These are phyloP conservation scores for Xylaria sp. DNA, from an alignment of 2,329 filamentous ascomycete species.

Conservation along the genomic window DNA sequence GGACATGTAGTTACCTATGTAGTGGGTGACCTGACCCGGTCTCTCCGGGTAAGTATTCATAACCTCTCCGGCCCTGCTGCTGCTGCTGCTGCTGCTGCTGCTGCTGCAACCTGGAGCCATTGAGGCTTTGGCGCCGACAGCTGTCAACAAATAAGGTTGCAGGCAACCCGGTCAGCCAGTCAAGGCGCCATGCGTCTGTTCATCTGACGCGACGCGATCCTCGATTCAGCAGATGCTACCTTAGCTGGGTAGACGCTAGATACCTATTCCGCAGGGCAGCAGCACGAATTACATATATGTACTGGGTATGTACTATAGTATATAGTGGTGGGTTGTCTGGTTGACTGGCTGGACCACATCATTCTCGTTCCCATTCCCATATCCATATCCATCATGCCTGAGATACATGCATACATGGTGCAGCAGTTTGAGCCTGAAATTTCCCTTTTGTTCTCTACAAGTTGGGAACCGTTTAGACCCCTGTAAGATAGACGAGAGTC, in stretches of 20 bases:
- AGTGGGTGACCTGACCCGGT: not conserved
- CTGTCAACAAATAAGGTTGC: constrained; percentile 13
- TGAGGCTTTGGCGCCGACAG: constrained; percentile 12
- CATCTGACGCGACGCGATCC: constrained; percentile 24
- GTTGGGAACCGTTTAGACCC: no score
- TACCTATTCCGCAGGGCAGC: not conserved
- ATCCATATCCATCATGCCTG: not conserved
- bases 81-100: no score
- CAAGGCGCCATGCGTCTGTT: constrained; percentile 9
- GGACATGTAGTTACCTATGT: no score
- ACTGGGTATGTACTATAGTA: not conserved
- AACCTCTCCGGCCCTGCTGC: no score
- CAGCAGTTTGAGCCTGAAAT: no score
- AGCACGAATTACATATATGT: not conserved
- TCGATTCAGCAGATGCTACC: constrained; percentile 19
- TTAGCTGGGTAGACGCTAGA: not conserved
- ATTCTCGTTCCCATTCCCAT: not conserved
- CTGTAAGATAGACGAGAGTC: not conserved
- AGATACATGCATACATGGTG: no score
- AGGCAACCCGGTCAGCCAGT: constrained; percentile 4
- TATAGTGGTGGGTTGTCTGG: not conserved
- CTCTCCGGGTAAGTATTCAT: no score
- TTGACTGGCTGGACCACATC: not conserved
- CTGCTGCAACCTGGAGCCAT: constrained; percentile 8
- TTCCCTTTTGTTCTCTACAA: no score